phyloP scores from a whole-genome alignment of 306 rosid species.

The Echinosophora koreensis region DNA sequence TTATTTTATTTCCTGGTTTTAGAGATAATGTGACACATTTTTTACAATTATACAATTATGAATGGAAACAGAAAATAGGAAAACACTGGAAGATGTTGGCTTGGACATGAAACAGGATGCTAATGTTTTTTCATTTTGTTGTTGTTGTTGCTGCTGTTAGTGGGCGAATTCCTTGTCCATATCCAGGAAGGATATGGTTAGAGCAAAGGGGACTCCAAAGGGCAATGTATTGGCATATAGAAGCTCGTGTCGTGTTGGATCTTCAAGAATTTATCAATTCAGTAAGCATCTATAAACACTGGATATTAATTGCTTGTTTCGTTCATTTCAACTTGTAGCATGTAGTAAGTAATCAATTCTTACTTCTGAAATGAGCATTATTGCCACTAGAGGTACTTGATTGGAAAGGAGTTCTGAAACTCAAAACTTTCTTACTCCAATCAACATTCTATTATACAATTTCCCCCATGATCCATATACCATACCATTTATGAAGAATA shows the following conservation, averaged over 20 bases:
- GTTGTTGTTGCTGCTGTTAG: constrained; percentile 50
- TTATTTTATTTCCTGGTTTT: too few species aligned
- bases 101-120: too few species aligned
- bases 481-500: too few species aligned
- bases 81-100: too few species aligned
- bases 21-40: too few species aligned
- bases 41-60: too few species aligned
- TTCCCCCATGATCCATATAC: neutral
- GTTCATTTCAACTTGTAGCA: neutral
- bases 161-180: constrained; percentile 86
- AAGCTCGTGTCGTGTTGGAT: constrained; percentile 97
- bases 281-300: constrained; percentile 55
- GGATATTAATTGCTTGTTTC: neutral
- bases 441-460: neutral
- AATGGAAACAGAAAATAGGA: too few species aligned
- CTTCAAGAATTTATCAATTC: constrained; percentile 77
- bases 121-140: too few species aligned
- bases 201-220: constrained; percentile 96
- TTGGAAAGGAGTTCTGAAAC: neutral
- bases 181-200: constrained; percentile 87
- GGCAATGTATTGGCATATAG: constrained; percentile 97
- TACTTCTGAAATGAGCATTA: too few species aligned
- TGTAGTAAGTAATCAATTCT: too few species aligned
- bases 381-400: too few species aligned
- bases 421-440: neutral